A percentile compares a stretch with the other conserved stretches of the same genome.
These are phyloP conservation scores for Cyberlindnera nakhonratchasimensis DNA, from an alignment of 805 yeast genomes.

Conservation along the genomic window DNA sequence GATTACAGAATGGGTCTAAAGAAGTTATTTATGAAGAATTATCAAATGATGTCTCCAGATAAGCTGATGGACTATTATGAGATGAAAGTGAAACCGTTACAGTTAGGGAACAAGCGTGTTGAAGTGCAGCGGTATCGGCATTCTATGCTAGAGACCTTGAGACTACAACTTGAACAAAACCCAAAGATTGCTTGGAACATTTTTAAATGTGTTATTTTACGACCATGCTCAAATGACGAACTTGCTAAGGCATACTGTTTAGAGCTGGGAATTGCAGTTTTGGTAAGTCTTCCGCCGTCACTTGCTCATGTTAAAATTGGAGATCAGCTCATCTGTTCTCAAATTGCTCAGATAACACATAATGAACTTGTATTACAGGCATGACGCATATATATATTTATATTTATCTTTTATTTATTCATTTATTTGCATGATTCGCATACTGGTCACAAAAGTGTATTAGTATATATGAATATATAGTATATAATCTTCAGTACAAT, in stretches of 20 bases:
- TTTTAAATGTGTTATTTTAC: slow-evolving; percentile 13
- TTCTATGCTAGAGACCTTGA: background rate
- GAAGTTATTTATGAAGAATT: slow-evolving; percentile 11
- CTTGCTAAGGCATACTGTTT: slow-evolving; percentile 12
- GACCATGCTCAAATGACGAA: background rate
- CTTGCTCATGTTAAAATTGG: slow-evolving; percentile 12
- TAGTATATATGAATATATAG: background rate
- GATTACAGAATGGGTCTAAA: slow-evolving; percentile 16
- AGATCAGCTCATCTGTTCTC: slow-evolving; percentile 17
- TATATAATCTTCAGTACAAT: slow-evolving; percentile 46
- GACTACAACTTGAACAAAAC: background rate
- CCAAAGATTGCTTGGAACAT: slow-evolving; percentile 7
- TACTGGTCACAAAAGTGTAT: background rate
- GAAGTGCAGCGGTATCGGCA: slow-evolving; percentile 1
- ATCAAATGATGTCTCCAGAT: slow-evolving; percentile 1
- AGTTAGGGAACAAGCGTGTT: slow-evolving; percentile 1
- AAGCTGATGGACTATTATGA: slow-evolving; percentile 12
- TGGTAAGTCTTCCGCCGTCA: slow-evolving; percentile 7
- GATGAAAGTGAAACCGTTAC: slow-evolving; percentile 8
- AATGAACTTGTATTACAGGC: slow-evolving; percentile 11
- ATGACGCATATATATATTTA: background rate
- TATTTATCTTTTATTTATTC: background rate
- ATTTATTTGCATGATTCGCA: background rate
- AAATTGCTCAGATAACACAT: slow-evolving; percentile 9
- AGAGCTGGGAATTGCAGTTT: slow-evolving; percentile 12